Conservation (phyloP, 306 rosid species). For the Vicia sativa region DNA sequence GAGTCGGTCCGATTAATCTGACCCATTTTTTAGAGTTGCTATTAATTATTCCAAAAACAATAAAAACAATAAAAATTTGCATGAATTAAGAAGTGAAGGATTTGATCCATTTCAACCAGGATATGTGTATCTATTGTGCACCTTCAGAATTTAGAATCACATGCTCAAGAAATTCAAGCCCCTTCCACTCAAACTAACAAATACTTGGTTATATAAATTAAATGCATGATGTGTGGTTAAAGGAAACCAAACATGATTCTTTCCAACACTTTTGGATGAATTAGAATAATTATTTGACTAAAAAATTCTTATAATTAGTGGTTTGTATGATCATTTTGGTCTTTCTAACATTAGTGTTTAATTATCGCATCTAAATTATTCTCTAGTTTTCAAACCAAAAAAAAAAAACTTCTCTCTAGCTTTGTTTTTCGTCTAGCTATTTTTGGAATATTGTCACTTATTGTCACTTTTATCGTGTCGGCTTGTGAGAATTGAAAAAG, state of each 20-base stretch:
- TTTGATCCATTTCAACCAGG: not conserved
- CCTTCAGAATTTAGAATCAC: not conserved
- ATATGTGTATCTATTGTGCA: not conserved
- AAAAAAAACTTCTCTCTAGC: not conserved
- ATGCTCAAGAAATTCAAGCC: not conserved
- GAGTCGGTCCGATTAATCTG: too few relatives aligned
- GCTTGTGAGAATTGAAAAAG: not conserved
- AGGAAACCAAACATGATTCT: not conserved
- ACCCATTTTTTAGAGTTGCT: too few relatives aligned
- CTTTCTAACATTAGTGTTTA: not conserved
- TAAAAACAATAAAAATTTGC: not conserved
- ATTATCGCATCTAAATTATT: not conserved
- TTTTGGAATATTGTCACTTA: constrained; percentile 17
- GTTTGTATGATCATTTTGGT: not conserved
- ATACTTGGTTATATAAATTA: not conserved
- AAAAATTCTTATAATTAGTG: not conserved
- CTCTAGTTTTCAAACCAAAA: not conserved
- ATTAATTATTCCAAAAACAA: not conserved
- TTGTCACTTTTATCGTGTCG: constrained; percentile 11
- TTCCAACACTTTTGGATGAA: not conserved
- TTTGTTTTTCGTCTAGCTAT: not conserved
- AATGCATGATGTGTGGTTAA: not conserved
- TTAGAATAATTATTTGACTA: not conserved
- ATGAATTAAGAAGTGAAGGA: not conserved
- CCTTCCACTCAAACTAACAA: not conserved